These are phyloP conservation scores for Paecilomyces niveus DNA, from an alignment of 2,329 filamentous ascomycete species.

Conservation along the genomic window DNA sequence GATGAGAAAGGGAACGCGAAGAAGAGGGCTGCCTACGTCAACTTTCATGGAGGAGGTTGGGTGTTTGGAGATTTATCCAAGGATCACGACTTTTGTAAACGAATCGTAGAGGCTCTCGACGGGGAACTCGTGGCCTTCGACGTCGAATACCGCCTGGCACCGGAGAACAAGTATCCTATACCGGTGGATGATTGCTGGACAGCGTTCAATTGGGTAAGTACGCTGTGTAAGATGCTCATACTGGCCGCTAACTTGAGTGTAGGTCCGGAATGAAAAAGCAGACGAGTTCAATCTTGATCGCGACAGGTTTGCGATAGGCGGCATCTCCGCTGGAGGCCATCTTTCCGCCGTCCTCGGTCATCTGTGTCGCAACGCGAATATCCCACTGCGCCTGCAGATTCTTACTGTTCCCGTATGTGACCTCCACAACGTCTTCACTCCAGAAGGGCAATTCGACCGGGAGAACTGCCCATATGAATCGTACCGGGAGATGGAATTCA, in stretches of 20 bases:
- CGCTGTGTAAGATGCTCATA: not conserved
- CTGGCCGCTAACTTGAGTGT: slow-evolving; percentile 4
- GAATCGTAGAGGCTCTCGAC: slow-evolving; percentile 28
- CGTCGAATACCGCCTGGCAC: slow-evolving; percentile 37
- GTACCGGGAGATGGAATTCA: slow-evolving; percentile 33
- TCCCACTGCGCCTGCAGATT: slow-evolving; percentile 30
- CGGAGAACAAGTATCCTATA: slow-evolving; percentile 32
- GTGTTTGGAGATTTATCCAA: slow-evolving; percentile 33
- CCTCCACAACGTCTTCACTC: slow-evolving; percentile 28
- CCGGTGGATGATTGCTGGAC: slow-evolving; percentile 34
- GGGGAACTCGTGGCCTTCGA: slow-evolving; percentile 37
- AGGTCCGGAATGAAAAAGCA: slow-evolving; percentile 26
- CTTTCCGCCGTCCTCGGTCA: slow-evolving; percentile 32
- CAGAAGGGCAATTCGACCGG: slow-evolving; percentile 26
- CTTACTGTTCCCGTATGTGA: slow-evolving; percentile 32
- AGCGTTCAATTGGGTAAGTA: slow-evolving; percentile 32
- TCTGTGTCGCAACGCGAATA: slow-evolving; percentile 29
- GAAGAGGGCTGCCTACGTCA: slow-evolving; percentile 34
- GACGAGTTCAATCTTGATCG: slow-evolving; percentile 28
- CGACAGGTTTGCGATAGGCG: slow-evolving; percentile 29
- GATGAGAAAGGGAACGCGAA: slow-evolving; percentile 17
- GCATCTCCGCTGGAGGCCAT: slow-evolving; percentile 34
- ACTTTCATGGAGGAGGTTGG: slow-evolving; percentile 38
- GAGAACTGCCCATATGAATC: slow-evolving; percentile 32
- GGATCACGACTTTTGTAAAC: slow-evolving; percentile 37